These are phyloP conservation scores for Botrytis tulipae DNA, from an alignment of 2,329 filamentous ascomycete genomes.

Conservation along the genomic window DNA sequence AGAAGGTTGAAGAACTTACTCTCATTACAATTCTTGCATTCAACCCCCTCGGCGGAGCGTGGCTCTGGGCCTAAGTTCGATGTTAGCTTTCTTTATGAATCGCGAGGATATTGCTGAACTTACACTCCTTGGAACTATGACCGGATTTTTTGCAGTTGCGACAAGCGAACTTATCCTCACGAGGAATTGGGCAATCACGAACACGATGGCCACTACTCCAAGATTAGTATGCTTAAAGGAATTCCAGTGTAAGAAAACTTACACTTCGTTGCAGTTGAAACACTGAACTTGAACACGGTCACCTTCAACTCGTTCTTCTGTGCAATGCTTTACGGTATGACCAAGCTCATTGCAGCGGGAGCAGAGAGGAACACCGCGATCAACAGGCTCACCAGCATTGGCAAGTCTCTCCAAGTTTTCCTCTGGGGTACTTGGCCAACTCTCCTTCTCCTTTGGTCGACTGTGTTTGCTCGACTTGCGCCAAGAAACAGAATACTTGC, in stretches of 20 bases:
- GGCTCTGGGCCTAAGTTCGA: conserved; percentile 46
- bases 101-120: conserved; percentile 3
- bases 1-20: conserved; percentile 25
- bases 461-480: conserved; percentile 57
- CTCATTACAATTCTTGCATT: conserved; percentile 40
- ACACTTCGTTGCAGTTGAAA: conserved; percentile 58
- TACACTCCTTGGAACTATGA: conserved; percentile 39
- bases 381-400: conserved; percentile 63
- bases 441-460: conserved; percentile 56
- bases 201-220: conserved; percentile 57
- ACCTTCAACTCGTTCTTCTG: conserved; percentile 53
- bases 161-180: conserved; percentile 64
- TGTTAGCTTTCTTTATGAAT: conserved; percentile 10
- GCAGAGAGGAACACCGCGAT: conserved; percentile 59
- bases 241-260: not conserved
- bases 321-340: conserved; percentile 60
- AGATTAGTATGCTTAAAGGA: not conserved
- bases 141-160: conserved; percentile 58
- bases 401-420: conserved; percentile 64
- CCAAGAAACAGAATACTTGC: conserved; percentile 63
- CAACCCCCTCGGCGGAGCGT: conserved; percentile 51
- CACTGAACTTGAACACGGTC: conserved; percentile 54
- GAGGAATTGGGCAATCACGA: conserved; percentile 64
- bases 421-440: conserved; percentile 57
- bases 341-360: conserved; percentile 43